Evolutionary conservation across 352 stramenopile genomes (phyloP).

Genomic region (Phytophthora chlamydospora): DNA sequence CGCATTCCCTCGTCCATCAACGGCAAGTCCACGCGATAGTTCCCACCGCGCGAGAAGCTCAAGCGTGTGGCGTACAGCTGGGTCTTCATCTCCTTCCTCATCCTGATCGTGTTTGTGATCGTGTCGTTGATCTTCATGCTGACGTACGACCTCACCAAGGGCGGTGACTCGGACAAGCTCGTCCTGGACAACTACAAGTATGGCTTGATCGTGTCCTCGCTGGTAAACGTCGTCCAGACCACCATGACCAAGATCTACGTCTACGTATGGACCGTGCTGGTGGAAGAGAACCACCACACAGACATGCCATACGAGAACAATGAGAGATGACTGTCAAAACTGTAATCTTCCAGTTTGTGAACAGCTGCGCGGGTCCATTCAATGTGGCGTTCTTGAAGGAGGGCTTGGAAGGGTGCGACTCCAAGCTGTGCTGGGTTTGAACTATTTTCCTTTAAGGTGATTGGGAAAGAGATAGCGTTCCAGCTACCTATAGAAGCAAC

Average conservation of each 20-base stretch:
- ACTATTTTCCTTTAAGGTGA: too few species aligned
- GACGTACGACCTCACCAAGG: slow-evolving; percentile 75
- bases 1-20: slow-evolving; percentile 80
- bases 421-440: too few species aligned
- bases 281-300: slow-evolving; percentile 94
- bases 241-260: slow-evolving; percentile 94
- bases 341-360: slow-evolving; percentile 96
- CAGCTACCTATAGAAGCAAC: too few species aligned
- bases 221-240: slow-evolving; percentile 78
- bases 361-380: slow-evolving; percentile 95
- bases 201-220: slow-evolving; percentile 70
- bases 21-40: slow-evolving; percentile 70
- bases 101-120: slow-evolving; percentile 75
- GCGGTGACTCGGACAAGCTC: slow-evolving; percentile 60
- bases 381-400: slow-evolving; percentile 94
- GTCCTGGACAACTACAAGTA: slow-evolving; percentile 69
- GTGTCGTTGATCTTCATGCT: slow-evolving; percentile 82
- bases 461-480: too few species aligned
- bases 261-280: slow-evolving; percentile 86
- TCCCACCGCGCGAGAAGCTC: slow-evolving; percentile 66
- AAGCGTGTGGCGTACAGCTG: slow-evolving; percentile 77
- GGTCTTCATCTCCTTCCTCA: slow-evolving; percentile 79
- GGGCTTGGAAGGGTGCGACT: slow-evolving; percentile 67
- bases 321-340: slow-evolving; percentile 94
- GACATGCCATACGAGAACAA: slow-evolving; percentile 91